Conservation (phyloP, 495 filamentous ascomycete species). For the Penicillium bialowiezense region DNA sequence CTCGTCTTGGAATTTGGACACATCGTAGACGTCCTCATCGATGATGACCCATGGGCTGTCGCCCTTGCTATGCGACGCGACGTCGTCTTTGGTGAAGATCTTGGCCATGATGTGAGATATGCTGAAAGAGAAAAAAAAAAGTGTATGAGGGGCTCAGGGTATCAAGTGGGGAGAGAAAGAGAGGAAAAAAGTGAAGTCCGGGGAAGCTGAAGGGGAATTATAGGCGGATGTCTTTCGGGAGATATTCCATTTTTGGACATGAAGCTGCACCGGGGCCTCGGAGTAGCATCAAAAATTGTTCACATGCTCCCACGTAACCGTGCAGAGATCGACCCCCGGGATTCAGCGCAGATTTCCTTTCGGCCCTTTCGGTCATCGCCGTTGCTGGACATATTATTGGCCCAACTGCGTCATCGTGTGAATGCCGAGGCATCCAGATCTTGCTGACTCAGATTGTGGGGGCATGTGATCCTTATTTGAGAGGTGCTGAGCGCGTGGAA, state of each 20-base stretch:
- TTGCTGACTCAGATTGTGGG: constrained; percentile 1
- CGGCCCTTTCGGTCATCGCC: constrained; percentile 22
- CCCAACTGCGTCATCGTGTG: constrained; percentile 26
- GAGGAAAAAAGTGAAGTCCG: constrained; percentile 24
- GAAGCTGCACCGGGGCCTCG: constrained; percentile 18
- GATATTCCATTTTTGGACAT: constrained; percentile 8
- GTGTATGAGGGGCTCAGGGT: constrained; percentile 5
- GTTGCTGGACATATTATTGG: constrained; percentile 14
- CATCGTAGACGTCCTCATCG: constrained; percentile 94
- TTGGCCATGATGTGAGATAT: constrained; percentile 68
- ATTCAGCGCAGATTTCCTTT: constrained; percentile 8
- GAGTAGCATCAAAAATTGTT: constrained; percentile 9
- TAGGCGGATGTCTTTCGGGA: constrained; percentile 14
- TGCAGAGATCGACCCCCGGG: constrained; percentile 1
- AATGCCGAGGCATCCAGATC: constrained; percentile 32
- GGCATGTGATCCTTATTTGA: constrained; percentile 8
- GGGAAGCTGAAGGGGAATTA: constrained; percentile 21
- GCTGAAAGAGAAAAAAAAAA: constrained; percentile 1
- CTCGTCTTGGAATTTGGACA: constrained; percentile 91
- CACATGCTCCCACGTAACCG: constrained; percentile 1
- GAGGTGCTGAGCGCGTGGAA: too few species aligned
- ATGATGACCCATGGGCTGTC: constrained; percentile 87
- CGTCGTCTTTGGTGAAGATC: constrained; percentile 77
- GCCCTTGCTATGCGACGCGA: constrained; percentile 84
- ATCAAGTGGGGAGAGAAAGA: constrained; percentile 12